phyloP scores from a whole-genome alignment of 441 rosid species.

The Cnidoscolus chayamansa region DNA sequence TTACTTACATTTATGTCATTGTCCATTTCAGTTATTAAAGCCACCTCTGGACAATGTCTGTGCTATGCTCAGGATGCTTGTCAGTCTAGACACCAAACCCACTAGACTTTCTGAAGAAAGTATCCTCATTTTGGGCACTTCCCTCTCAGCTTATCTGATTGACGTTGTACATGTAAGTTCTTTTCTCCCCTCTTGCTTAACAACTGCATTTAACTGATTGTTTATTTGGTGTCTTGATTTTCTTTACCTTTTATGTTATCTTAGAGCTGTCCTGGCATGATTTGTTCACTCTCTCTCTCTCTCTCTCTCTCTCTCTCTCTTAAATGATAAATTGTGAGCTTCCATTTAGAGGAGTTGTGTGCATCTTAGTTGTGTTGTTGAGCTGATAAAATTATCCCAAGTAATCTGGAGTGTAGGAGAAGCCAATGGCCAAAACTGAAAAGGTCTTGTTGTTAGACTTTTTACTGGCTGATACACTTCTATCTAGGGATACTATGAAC shows the following conservation, averaged over 20 bases:
- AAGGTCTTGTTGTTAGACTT: background rate
- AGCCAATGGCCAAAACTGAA: background rate
- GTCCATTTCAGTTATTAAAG: no score
- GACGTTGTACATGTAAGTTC: conserved; percentile 37
- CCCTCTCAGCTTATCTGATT: conserved; percentile 44
- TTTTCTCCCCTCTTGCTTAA: conserved; percentile 6
- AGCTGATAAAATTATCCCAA: background rate
- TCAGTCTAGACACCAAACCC: conserved; percentile 61
- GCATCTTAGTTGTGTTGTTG: background rate
- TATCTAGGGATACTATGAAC: no score
- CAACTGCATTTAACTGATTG: background rate
- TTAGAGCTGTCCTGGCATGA: background rate
- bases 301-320: no score
- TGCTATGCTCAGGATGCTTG: conserved; percentile 71
- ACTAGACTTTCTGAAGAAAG: conserved; percentile 64
- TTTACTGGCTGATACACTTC: no score
- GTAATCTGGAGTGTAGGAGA: background rate
- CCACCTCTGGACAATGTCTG: conserved; percentile 17
- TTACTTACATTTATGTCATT: no score
- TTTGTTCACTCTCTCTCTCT: background rate
- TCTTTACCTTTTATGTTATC: background rate
- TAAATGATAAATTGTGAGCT: no score
- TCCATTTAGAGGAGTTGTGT: background rate
- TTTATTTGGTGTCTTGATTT: background rate
- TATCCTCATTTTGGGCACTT: conserved; percentile 43